These are phyloP conservation scores for Blastocystis sp. DNA, from an alignment of 352 stramenopile species.

Conservation along the genomic window DNA sequence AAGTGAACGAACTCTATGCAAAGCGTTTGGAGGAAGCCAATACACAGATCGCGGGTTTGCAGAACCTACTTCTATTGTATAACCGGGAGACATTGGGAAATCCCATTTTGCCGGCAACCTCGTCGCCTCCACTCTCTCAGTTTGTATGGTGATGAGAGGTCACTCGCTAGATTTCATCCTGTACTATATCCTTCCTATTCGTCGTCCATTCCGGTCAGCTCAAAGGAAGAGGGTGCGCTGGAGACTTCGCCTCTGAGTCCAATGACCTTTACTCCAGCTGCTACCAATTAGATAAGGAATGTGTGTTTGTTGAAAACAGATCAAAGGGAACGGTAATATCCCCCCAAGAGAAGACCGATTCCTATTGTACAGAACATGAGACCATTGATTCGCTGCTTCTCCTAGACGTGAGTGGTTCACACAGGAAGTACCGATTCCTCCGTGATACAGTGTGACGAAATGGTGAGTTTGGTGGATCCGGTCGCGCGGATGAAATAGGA, in stretches of 20 bases:
- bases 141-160: background rate
- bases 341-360: background rate
- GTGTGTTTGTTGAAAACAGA: too few species aligned
- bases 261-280: too few species aligned
- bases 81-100: too few species aligned
- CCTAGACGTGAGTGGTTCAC: background rate
- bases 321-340: background rate
- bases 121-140: background rate
- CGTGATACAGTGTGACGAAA: background rate
- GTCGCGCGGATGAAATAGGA: background rate
- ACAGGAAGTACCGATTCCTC: background rate
- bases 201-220: too few species aligned
- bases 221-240: too few species aligned
- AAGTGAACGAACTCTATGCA: constrained; percentile 38
- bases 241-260: too few species aligned
- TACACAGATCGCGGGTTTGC: background rate
- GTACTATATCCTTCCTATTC: background rate
- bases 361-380: background rate
- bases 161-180: background rate
- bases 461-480: background rate
- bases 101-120: too few species aligned
- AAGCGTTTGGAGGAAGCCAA: constrained; percentile 31
- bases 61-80: background rate
- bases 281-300: too few species aligned
- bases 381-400: background rate